These are phyloP conservation scores for Cordyceps pruinosa DNA, from an alignment of 2,329 filamentous ascomycete genomes.

Conservation along the genomic window DNA sequence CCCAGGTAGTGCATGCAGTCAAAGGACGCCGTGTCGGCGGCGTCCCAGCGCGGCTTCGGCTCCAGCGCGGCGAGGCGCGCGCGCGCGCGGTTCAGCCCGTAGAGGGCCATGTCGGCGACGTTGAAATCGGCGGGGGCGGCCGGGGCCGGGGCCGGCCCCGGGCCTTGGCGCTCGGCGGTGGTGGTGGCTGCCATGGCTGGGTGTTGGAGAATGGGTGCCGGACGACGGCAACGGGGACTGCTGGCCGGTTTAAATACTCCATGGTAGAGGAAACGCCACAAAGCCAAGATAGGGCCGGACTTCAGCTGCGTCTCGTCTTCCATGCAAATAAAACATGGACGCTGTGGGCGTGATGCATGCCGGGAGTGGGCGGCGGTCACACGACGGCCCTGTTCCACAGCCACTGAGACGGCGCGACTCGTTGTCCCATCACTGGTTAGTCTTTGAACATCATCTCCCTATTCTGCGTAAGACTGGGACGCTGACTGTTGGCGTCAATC, in stretches of 20 bases:
- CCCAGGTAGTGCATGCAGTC: slow-evolving; percentile 21
- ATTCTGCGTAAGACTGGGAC: not conserved
- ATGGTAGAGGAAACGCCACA: no score
- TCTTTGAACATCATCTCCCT: not conserved
- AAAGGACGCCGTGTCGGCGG: slow-evolving; percentile 17
- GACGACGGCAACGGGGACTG: not conserved
- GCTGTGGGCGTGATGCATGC: not conserved
- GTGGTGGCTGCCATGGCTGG: slow-evolving; percentile 1
- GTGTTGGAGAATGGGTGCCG: no score
- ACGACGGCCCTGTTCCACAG: not conserved
- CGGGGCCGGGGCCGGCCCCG: not conserved
- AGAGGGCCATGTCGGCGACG: slow-evolving; percentile 7
- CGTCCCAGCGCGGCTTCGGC: slow-evolving; percentile 15
- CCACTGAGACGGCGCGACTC: not conserved
- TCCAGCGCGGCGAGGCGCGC: not conserved
- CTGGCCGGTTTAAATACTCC: not conserved
- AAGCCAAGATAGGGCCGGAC: not conserved
- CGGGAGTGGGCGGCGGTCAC: not conserved
- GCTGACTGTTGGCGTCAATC: not conserved
- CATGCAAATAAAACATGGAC: not conserved
- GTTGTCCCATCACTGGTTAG: not conserved
- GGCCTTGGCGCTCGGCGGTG: not conserved
- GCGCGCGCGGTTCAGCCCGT: not conserved
- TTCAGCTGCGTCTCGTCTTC: not conserved
- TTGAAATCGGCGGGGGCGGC: not conserved